phyloP scores from a whole-genome alignment of 768 basidiomycete species.

The Agrocybe praecox region DNA sequence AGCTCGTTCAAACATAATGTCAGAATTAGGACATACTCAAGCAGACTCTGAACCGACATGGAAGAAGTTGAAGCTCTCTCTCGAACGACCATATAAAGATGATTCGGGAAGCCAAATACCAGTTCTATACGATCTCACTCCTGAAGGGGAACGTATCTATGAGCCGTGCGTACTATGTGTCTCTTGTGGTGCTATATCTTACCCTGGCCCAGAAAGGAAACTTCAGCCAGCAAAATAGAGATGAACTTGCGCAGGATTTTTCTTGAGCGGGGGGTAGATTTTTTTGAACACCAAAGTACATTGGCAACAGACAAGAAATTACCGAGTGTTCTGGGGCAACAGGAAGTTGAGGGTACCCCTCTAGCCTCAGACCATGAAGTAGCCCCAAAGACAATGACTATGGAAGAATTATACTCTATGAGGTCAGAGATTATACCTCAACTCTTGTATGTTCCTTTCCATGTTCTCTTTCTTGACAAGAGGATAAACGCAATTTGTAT shows the following conservation, averaged over 20 bases:
- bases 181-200: constrained; percentile 12
- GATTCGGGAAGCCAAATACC: constrained; percentile 68
- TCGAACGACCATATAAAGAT: constrained; percentile 83
- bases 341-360: constrained; percentile 16
- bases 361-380: constrained; percentile 21
- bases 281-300: constrained; percentile 53
- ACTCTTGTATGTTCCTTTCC: constrained; percentile 58
- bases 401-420: constrained; percentile 76
- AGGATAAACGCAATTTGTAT: constrained; percentile 9
- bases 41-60: constrained; percentile 39
- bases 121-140: constrained; percentile 65
- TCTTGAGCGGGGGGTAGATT: constrained; percentile 71
- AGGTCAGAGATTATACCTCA: constrained; percentile 70
- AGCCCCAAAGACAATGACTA: constrained; percentile 55
- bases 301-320: constrained; percentile 9
- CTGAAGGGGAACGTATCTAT: constrained; percentile 68
- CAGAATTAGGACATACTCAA: too few relatives aligned
- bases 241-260: constrained; percentile 72
- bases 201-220: constrained; percentile 46
- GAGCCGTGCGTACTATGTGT: constrained; percentile 59
- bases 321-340: constrained; percentile 13
- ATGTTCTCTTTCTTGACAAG: background rate
- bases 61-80: constrained; percentile 64
- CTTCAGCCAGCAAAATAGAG: constrained; percentile 59
- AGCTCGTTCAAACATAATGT: too few relatives aligned